Evolutionary conservation across 2,329 filamentous ascomycete species (phyloP).

Genomic region (Cadophora sp.): DNA sequence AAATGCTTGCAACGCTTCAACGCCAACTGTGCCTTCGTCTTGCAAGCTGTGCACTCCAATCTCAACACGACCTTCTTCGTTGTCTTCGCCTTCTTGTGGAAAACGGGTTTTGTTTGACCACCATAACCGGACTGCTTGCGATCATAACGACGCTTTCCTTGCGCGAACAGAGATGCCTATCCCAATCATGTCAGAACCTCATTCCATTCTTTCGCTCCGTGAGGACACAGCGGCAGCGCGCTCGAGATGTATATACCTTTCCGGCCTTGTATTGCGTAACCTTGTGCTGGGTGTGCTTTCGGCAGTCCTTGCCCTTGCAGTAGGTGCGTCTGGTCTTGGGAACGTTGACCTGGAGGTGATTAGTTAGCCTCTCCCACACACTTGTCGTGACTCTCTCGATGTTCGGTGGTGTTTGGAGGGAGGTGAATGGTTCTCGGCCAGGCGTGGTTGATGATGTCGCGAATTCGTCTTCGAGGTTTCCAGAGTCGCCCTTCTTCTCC

Average conservation of each 20-base stretch:
- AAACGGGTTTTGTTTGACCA: conserved; percentile 99
- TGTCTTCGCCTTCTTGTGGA: conserved; percentile 99
- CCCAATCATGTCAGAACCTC: conserved; percentile 37
- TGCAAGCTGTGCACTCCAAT: conserved; percentile 97
- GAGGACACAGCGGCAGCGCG: background rate
- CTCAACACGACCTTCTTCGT: conserved; percentile 99
- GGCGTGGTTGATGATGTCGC: background rate
- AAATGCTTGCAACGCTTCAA: conserved; percentile 99
- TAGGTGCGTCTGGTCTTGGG: conserved; percentile 97
- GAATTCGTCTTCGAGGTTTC: conserved; percentile 17
- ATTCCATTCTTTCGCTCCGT: background rate
- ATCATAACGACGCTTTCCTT: conserved; percentile 99
- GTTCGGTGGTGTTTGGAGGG: too few species aligned
- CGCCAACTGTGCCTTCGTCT: conserved; percentile 96
- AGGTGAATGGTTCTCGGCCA: background rate
- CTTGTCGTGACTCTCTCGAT: background rate
- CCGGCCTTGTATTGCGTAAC: conserved; percentile 97
- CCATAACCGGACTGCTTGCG: conserved; percentile 99
- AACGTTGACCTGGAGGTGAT: conserved; percentile 78
- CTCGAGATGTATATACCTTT: conserved; percentile 65
- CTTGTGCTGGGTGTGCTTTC: conserved; percentile 90
- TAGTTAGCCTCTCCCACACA: conserved; percentile 30
- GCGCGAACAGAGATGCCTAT: conserved; percentile 86
- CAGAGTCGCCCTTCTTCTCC: conserved; percentile 8
- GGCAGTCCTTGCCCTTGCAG: conserved; percentile 96